These are phyloP conservation scores for Fraxinus greggii DNA, from an alignment of 305 asterid species.

Conservation along the genomic window DNA sequence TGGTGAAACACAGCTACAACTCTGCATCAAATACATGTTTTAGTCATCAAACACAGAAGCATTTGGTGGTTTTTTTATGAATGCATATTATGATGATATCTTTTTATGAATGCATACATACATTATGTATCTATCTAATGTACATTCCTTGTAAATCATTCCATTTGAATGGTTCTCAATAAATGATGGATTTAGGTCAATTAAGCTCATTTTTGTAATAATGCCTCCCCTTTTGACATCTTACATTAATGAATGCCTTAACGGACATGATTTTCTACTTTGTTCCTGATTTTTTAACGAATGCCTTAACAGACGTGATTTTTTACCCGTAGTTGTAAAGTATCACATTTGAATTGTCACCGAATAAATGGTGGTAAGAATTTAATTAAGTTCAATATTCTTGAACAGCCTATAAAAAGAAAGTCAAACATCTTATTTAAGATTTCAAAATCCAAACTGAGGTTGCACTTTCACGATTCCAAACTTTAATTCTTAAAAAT, in stretches of 20 bases:
- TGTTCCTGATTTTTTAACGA: background rate
- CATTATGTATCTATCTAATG: background rate
- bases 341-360: background rate
- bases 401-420: background rate
- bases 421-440: background rate
- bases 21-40: conserved; percentile 20
- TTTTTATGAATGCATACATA: background rate
- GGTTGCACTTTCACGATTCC: background rate
- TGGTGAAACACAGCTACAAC: conserved; percentile 11
- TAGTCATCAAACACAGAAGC: background rate
- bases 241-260: background rate
- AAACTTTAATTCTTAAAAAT: background rate
- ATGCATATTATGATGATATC: background rate
- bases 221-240: background rate
- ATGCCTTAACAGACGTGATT: background rate
- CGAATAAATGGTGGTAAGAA: background rate
- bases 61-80: background rate
- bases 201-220: background rate
- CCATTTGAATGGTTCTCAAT: background rate
- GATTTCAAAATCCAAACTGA: background rate
- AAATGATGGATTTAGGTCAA: background rate
- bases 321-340: background rate
- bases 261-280: background rate
- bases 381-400: background rate
- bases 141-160: background rate